These are phyloP conservation scores for Amniculicola lignicola DNA, from an alignment of 495 filamentous ascomycete genomes.

Conservation along the genomic window DNA sequence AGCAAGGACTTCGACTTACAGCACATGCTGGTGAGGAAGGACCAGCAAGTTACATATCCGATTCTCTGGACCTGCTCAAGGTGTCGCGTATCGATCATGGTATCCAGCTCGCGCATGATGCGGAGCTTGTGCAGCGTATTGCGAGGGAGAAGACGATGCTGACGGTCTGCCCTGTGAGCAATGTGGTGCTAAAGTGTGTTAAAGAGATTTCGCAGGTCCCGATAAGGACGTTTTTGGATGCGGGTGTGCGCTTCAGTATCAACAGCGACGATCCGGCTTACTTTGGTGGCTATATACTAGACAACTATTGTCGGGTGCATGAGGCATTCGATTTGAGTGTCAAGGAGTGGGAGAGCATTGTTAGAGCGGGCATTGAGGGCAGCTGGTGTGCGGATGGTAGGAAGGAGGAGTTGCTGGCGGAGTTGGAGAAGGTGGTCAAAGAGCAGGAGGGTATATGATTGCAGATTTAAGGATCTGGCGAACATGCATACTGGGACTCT, in stretches of 20 bases:
- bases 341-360: constrained; percentile 63
- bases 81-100: constrained; percentile 71
- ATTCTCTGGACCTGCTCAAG: constrained; percentile 57
- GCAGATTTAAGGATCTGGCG: too few species aligned
- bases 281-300: constrained; percentile 73
- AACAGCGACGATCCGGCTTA: constrained; percentile 69
- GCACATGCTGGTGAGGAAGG: constrained; percentile 78
- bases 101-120: constrained; percentile 61
- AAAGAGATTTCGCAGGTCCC: constrained; percentile 57
- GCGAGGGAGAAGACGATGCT: constrained; percentile 56
- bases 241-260: constrained; percentile 49
- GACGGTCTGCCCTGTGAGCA: constrained; percentile 71
- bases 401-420: constrained; percentile 45
- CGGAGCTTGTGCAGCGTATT: constrained; percentile 55
- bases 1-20: constrained; percentile 55
- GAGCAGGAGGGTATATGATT: constrained; percentile 3
- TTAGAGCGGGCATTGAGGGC: constrained; percentile 57
- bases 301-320: constrained; percentile 74
- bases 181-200: constrained; percentile 63
- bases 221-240: constrained; percentile 61
- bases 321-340: constrained; percentile 62
- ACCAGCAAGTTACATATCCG: constrained; percentile 61
- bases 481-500: too few species aligned
- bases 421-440: constrained; percentile 2
- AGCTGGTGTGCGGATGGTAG: constrained; percentile 55